A percentile compares a stretch with the other conserved stretches of the same genome.
Conservation (phyloP, 225 moss, liverwort and hornwort species). For the Asterella californica region DNA sequence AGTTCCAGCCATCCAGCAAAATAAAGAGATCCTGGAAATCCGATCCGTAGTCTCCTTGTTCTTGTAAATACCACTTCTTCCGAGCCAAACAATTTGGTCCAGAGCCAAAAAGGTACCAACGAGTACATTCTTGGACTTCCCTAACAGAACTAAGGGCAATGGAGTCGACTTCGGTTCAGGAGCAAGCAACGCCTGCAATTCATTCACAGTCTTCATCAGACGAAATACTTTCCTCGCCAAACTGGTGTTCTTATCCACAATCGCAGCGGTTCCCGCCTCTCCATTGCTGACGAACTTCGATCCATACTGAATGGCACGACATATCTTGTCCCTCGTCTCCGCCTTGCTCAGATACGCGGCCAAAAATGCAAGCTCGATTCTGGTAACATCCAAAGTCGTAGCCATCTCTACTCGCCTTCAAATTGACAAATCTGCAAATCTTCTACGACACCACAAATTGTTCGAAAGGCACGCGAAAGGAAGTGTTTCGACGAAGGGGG, state of each 20-base stretch:
- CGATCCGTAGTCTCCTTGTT: constrained; percentile 74
- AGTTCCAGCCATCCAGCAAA: constrained; percentile 85
- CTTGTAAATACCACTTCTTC: constrained; percentile 95
- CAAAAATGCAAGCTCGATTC: constrained; percentile 76
- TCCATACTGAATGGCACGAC: constrained; percentile 94
- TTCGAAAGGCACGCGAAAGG: background rate
- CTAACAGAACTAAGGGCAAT: constrained; percentile 74
- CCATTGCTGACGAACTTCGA: constrained; percentile 93
- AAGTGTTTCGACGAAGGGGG: background rate
- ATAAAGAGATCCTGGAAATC: constrained; percentile 73
- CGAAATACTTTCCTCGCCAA: constrained; percentile 96
- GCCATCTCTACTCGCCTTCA: constrained; percentile 1
- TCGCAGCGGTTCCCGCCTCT: constrained; percentile 72
- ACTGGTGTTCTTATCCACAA: constrained; percentile 85
- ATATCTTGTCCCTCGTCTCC: constrained; percentile 85
- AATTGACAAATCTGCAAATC: background rate
- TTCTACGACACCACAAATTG: too few species aligned
- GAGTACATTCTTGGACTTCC: constrained; percentile 90
- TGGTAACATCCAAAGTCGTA: constrained; percentile 61
- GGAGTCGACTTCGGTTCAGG: constrained; percentile 80
- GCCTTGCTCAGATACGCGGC: constrained; percentile 85
- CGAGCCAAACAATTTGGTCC: constrained; percentile 98
- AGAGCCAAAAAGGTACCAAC: constrained; percentile 86
- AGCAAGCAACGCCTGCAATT: constrained; percentile 69
- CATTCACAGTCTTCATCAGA: constrained; percentile 82